Percentiles rank a stretch among this genome's conserved stretches.
These are phyloP conservation scores for Lodderomyces pseudojiufengensis DNA, from an alignment of 1,139 yeast genomes.

Conservation along the genomic window DNA sequence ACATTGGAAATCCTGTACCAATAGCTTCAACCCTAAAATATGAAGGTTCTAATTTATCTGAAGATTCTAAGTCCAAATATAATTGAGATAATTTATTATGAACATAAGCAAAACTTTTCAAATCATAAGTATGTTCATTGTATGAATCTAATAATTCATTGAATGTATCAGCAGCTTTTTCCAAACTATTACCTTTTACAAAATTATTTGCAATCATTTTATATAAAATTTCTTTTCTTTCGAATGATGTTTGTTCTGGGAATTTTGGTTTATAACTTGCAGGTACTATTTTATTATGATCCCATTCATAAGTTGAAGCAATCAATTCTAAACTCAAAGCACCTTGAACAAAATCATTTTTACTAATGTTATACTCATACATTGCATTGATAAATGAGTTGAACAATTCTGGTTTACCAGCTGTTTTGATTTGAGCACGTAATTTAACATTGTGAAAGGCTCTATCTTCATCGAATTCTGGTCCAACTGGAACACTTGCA, in stretches of 20 bases:
- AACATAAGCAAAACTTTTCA: slow-evolving; percentile 71
- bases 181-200: slow-evolving; percentile 68
- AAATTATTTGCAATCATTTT: slow-evolving; percentile 72
- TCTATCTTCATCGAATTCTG: slow-evolving; percentile 84
- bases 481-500: slow-evolving; percentile 72
- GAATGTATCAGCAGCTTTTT: slow-evolving; percentile 73
- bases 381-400: slow-evolving; percentile 73
- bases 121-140: slow-evolving; percentile 69
- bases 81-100: slow-evolving; percentile 67
- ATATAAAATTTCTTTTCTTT: slow-evolving; percentile 71
- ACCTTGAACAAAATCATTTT: slow-evolving; percentile 72
- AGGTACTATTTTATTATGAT: slow-evolving; percentile 54
- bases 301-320: slow-evolving; percentile 79
- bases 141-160: slow-evolving; percentile 77
- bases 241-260: slow-evolving; percentile 78
- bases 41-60: slow-evolving; percentile 73
- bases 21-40: slow-evolving; percentile 77
- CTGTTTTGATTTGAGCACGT: slow-evolving; percentile 72
- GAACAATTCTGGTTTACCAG: slow-evolving; percentile 76
- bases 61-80: slow-evolving; percentile 63
- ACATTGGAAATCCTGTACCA: slow-evolving; percentile 81
- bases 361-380: slow-evolving; percentile 61
- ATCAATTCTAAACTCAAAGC: slow-evolving; percentile 76
- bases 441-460: slow-evolving; percentile 77
- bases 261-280: slow-evolving; percentile 63